Evolutionary conservation across 495 filamentous ascomycete species (phyloP).

Genomic region (Hypoxylon trugodes): DNA sequence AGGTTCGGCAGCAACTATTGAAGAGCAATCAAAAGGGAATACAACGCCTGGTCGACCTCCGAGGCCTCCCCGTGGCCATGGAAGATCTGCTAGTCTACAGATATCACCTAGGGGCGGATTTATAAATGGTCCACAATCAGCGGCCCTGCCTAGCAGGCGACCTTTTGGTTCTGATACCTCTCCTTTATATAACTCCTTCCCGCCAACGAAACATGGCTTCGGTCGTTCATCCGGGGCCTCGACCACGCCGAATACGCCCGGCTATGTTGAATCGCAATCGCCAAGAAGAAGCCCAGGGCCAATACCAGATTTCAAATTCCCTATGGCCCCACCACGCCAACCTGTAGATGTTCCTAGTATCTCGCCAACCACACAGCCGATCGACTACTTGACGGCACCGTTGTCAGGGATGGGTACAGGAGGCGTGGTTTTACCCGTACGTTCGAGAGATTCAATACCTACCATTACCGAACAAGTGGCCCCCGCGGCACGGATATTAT

Average conservation of each 20-base stretch:
- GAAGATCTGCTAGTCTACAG: conserved; percentile 84
- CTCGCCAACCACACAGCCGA: conserved; percentile 26
- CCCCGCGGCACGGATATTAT: conserved; percentile 72
- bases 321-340: conserved; percentile 58
- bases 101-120: conserved; percentile 65
- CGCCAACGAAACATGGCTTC: conserved; percentile 49
- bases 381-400: conserved; percentile 47
- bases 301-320: conserved; percentile 76
- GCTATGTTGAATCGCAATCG: conserved; percentile 38
- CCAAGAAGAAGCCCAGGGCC: conserved; percentile 52
- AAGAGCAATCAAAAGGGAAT: conserved; percentile 46
- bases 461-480: conserved; percentile 64
- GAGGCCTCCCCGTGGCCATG: conserved; percentile 70
- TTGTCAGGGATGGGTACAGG: conserved; percentile 47
- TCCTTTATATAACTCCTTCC: conserved; percentile 59
- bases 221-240: conserved; percentile 47
- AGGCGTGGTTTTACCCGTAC: conserved; percentile 43
- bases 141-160: conserved; percentile 50
- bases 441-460: conserved; percentile 51
- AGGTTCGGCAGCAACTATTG: conserved; percentile 68
- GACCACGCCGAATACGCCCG: conserved; percentile 53
- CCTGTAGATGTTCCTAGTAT: conserved; percentile 25
- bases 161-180: conserved; percentile 49
- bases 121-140: conserved; percentile 46
- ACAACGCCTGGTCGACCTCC: conserved; percentile 45